Conservation (phyloP, 2,329 filamentous ascomycete species). For the Bimuria novae-zelandiae region DNA sequence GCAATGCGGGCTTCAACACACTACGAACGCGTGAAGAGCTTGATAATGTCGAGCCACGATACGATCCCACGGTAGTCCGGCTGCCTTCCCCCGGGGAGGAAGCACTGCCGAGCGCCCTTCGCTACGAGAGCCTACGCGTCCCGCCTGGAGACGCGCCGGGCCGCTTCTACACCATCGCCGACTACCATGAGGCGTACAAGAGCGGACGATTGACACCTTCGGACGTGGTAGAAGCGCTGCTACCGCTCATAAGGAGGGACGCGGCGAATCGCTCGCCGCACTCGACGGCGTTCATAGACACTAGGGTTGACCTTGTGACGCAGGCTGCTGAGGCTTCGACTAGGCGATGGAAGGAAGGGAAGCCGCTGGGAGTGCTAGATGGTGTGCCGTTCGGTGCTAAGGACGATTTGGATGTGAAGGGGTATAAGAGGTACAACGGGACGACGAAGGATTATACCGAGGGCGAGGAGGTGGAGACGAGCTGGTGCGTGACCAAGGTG, state of each 20-base stretch:
- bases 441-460: constrained; percentile 63
- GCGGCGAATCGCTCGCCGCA: constrained; percentile 61
- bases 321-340: constrained; percentile 75
- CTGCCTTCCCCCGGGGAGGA: constrained; percentile 28
- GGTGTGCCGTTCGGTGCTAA: constrained; percentile 84
- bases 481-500: constrained; percentile 73
- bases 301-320: constrained; percentile 64
- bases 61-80: constrained; percentile 63
- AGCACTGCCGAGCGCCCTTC: constrained; percentile 25
- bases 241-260: constrained; percentile 71
- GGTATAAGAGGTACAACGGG: constrained; percentile 70
- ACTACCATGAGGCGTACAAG: constrained; percentile 78
- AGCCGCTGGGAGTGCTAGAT: constrained; percentile 71
- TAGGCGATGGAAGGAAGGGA: constrained; percentile 69
- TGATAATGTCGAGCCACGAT: constrained; percentile 58
- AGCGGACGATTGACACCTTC: constrained; percentile 72
- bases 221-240: constrained; percentile 70
- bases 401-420: constrained; percentile 74
- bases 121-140: constrained; percentile 25
- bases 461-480: constrained; percentile 57
- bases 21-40: constrained; percentile 62
- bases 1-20: constrained; percentile 68
- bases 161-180: constrained; percentile 62
- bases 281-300: constrained; percentile 73
- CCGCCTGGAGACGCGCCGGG: constrained; percentile 21